Evolutionary conservation across 179 eudicot genomes (phyloP), one percentile per base, ranked within the genome.

Genomic region (Amaranthus tricolor): DNA sequence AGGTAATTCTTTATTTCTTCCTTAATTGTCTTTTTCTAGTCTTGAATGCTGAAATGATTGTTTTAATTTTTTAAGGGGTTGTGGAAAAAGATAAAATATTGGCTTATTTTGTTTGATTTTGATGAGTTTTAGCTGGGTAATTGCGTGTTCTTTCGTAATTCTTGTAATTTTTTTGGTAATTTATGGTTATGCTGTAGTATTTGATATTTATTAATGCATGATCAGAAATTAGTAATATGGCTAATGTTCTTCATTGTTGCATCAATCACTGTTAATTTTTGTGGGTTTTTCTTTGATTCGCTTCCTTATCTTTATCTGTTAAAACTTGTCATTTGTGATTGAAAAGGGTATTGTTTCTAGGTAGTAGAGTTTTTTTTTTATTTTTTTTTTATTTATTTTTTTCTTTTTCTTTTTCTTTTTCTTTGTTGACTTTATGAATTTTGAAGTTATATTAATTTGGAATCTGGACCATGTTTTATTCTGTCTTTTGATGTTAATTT

Each of bases 361-460:
- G 72, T 67, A 62, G 4, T 75, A 9, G 49, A 55, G 21, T 17
- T 2, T 6, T 0, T 52, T 73, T n/a, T n/a, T n/a, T n/a, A n/a
- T n/a, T n/a, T n/a, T n/a, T n/a, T n/a, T n/a, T n/a, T n/a, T n/a
- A n/a, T n/a, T n/a, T n/a, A n/a, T n/a, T n/a, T n/a, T n/a, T n/a
- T n/a, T n/a, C n/a, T n/a, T n/a, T n/a, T n/a, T n/a, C n/a, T n/a
- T n/a, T n/a, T n/a, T n/a, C n/a, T n/a, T n/a, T 49, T 77, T 20
- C 40, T 65, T 49, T 15, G 78, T 78, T 71, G 78, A 78, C 78
- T 72, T 82, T 70, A 31, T 58, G 57, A 76, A 62, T 58, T 58
- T 7, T 56, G 80, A 58, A 72, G 60, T 43, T 11, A 31, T 70
- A 14, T 55, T 11, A 65, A 12, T 74, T 31, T 68, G 45, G 57